A percentile compares a stretch with the other conserved stretches of the same genome.
Evolutionary conservation across 2,329 filamentous ascomycete genomes (phyloP).

Genomic region (Xylaria sp.): DNA sequence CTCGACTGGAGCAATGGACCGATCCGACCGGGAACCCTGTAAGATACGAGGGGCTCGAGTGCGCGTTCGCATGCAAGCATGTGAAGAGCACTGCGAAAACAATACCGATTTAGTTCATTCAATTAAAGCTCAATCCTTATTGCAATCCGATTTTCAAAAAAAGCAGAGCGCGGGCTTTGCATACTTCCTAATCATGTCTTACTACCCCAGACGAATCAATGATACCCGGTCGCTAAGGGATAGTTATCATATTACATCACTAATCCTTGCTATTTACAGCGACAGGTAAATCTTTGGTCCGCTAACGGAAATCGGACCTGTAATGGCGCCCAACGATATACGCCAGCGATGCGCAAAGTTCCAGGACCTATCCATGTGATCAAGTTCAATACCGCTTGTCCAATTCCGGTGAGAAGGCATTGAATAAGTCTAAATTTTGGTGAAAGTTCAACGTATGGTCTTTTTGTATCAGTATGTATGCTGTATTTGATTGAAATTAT

Average conservation of each 20-base stretch:
- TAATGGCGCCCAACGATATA: neutral
- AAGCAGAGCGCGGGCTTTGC: neutral
- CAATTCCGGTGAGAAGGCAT: no score
- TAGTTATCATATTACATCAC: neutral
- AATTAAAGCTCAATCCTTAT: neutral
- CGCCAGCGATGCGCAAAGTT: no score
- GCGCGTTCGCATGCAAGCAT: neutral
- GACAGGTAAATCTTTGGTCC: neutral
- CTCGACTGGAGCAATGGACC: neutral
- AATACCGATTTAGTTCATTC: neutral
- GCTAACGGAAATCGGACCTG: neutral
- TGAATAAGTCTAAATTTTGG: no score
- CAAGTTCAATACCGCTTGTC: no score
- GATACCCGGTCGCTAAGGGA: neutral
- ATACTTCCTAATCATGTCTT: neutral
- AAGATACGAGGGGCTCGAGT: slow-evolving; percentile 3
- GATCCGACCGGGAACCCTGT: slow-evolving; percentile 1
- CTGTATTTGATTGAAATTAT: no score
- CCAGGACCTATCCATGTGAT: no score
- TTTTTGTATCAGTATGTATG: no score
- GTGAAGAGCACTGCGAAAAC: neutral
- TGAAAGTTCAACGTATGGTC: no score
- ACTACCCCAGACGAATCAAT: neutral
- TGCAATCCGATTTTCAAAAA: no score
- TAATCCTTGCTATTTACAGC: neutral